Base-by-base conservation (phyloP, 1,284 basidiomycete species). In the Exsudoporus floridanus region DNA sequence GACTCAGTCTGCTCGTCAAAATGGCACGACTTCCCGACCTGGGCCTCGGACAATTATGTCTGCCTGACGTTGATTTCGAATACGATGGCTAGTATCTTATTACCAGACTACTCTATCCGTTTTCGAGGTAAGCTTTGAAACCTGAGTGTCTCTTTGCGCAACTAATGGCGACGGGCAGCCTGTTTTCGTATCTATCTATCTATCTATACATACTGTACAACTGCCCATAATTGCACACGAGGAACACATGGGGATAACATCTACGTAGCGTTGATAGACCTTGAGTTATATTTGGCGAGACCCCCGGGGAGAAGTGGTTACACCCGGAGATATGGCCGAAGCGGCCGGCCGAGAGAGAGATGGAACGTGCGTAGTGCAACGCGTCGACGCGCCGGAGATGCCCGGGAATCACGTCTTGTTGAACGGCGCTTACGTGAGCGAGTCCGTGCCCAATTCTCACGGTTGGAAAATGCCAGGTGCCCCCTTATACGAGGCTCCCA, bases 1-100 rank as follows among this genome's bases (percentile, higher is more conserved):
- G 77, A 5, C 72, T 90, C 21, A 74, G 82, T n/a, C 77, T 88
- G 75, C 67, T 89, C 9, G 77, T 90, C 40, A 83, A 81, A 64
- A 89, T 90, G 87, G 86, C 87, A 28, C 75, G 88, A 42, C 71
- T 88, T 45, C 76, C 82, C 52, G 88, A 91, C 70, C 70, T 90
- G 55, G 88, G 87, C 1, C 74, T 90, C n/a, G 83, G 77, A 25
- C 84, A 89, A 66, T 61, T 89, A 7, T 85, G 84, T 62, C 74
- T 88, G 37, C 77, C 79, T 21, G 70, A 69, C 14, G 40, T 62
- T 23, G 58, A 67, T 42, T 68, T 67, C 21, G 65, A 56, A 27
- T 50, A 56, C 25, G 58, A 57, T 23, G 40, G 35, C 16, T 67
- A 68, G 48, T 2, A 23, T 40, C 14, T 35, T 31, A n/a, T 34